Evolutionary conservation across 2,329 filamentous ascomycete species (phyloP).

Genomic region (Xylaria arbuscula): DNA sequence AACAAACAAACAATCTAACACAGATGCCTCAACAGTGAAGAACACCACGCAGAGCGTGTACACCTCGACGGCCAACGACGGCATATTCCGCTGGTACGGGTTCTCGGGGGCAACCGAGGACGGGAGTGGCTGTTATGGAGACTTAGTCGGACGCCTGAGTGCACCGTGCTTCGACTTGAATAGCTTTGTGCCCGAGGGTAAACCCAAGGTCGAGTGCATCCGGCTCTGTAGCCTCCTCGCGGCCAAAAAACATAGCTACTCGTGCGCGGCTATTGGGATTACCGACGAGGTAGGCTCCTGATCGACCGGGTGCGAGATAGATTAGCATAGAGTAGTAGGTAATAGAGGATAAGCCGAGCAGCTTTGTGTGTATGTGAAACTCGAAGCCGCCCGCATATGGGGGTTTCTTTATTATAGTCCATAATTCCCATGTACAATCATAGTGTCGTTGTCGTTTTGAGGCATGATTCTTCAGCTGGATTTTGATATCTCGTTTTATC

Average conservation of each 20-base stretch:
- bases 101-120: constrained; percentile 29
- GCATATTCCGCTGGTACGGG: constrained; percentile 42
- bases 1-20: background rate
- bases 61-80: constrained; percentile 38
- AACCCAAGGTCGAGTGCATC: constrained; percentile 34
- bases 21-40: constrained; percentile 29
- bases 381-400: too few relatives aligned
- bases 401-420: too few relatives aligned
- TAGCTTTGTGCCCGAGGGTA: constrained; percentile 12
- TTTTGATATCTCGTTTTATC: too few relatives aligned
- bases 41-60: constrained; percentile 40
- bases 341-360: too few relatives aligned
- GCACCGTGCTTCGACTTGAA: constrained; percentile 33
- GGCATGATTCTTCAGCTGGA: too few relatives aligned
- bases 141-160: constrained; percentile 32
- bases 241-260: constrained; percentile 19
- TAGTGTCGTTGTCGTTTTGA: too few relatives aligned
- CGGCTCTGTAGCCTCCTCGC: constrained; percentile 38
- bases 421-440: too few relatives aligned
- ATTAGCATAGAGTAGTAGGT: too few relatives aligned
- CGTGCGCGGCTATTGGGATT: constrained; percentile 34
- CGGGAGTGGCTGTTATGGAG: constrained; percentile 33
- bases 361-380: too few relatives aligned
- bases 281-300: constrained; percentile 2
- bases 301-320: background rate